phyloP scores from a whole-genome alignment of 805 yeast genomes.

The Spathaspora passalidarum region DNA sequence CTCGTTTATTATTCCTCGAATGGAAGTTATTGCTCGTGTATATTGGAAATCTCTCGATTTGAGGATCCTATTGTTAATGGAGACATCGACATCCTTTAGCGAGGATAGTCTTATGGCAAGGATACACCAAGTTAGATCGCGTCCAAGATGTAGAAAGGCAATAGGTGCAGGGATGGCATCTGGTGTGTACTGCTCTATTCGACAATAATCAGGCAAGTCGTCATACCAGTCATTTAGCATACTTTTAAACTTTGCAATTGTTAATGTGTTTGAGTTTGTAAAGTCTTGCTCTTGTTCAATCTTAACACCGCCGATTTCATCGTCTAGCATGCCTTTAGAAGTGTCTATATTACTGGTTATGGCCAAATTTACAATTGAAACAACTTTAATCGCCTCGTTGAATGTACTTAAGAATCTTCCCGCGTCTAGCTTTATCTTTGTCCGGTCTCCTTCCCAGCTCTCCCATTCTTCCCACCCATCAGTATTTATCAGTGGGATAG shows the following conservation, averaged over 20 bases:
- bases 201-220: constrained; percentile 16
- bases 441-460: constrained; percentile 14
- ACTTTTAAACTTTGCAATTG: constrained; percentile 12
- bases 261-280: constrained; percentile 7
- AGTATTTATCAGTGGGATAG: constrained; percentile 15
- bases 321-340: constrained; percentile 8
- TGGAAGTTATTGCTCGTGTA: constrained; percentile 12
- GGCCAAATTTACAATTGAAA: constrained; percentile 17
- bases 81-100: constrained; percentile 6
- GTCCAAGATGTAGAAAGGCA: constrained; percentile 14
- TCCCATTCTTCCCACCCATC: constrained; percentile 29
- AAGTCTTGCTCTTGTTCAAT: constrained; percentile 3
- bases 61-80: constrained; percentile 4
- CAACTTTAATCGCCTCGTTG: constrained; percentile 15
- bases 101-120: constrained; percentile 14
- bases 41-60: constrained; percentile 12
- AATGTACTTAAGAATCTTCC: constrained; percentile 20
- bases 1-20: constrained; percentile 9
- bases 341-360: constrained; percentile 19
- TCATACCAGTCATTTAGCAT: constrained; percentile 8
- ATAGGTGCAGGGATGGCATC: constrained; percentile 14
- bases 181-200: constrained; percentile 7
- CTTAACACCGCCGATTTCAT: neutral
- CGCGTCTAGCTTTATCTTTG: constrained; percentile 13
- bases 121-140: constrained; percentile 17